These are phyloP conservation scores for Kalaharituber pfeilii DNA, from an alignment of 2,329 filamentous ascomycete genomes.

Conservation along the genomic window DNA sequence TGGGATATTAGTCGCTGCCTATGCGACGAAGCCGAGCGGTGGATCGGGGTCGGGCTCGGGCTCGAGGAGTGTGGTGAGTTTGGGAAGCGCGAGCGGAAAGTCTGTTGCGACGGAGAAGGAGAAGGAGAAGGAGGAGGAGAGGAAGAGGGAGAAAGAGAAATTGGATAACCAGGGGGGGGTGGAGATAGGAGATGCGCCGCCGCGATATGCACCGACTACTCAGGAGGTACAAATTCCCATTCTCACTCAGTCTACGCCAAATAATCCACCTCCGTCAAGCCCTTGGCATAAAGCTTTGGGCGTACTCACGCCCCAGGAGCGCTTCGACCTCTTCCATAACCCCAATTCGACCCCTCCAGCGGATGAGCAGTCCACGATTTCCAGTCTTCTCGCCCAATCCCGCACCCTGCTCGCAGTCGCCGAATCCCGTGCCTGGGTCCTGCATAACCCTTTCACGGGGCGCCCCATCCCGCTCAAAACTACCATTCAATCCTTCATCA, in stretches of 20 bases:
- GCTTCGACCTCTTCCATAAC: background rate
- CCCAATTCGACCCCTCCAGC: background rate
- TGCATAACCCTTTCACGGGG: background rate
- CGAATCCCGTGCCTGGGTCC: background rate
- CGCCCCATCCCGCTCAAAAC: background rate
- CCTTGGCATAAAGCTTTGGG: background rate
- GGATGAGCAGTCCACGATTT: background rate
- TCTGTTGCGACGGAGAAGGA: background rate
- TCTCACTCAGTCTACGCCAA: background rate
- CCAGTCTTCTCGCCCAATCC: background rate
- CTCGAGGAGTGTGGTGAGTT: background rate
- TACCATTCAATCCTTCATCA: background rate
- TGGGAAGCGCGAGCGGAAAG: background rate
- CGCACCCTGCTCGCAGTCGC: background rate
- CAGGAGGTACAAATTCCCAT: background rate
- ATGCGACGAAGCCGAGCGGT: too few species aligned
- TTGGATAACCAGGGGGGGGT: background rate
- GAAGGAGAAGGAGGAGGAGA: background rate
- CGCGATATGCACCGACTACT: background rate
- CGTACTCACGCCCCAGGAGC: background rate
- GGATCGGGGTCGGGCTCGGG: background rate
- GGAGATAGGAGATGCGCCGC: background rate
- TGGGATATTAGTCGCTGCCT: background rate
- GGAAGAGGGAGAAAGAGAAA: background rate
- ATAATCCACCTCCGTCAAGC: background rate